Evolutionary conservation across 148 eudicot genomes (phyloP).

Genomic region (Amaranthus palmeri): DNA sequence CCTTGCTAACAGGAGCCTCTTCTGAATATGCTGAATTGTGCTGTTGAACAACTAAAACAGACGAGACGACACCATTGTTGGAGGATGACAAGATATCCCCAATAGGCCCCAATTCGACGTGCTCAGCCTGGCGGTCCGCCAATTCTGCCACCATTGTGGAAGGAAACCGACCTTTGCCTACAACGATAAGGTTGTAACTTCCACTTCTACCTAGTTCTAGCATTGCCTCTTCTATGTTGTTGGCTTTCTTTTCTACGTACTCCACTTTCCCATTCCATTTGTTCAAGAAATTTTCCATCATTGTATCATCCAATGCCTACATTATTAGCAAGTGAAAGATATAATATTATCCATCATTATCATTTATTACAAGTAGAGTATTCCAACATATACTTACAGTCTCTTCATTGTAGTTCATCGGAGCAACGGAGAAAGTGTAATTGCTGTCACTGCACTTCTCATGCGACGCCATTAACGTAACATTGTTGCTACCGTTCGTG

Average conservation of each 20-base stretch:
- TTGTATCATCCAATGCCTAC: slow-evolving; percentile 31
- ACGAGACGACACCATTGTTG: slow-evolving; percentile 28
- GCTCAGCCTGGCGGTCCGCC: slow-evolving; percentile 34
- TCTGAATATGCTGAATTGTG: slow-evolving; percentile 30
- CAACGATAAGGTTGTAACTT: slow-evolving; percentile 31
- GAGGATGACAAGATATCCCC: slow-evolving; percentile 41
- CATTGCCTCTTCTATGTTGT: slow-evolving; percentile 32
- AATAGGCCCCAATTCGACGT: slow-evolving; percentile 35
- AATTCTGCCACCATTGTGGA: slow-evolving; percentile 34
- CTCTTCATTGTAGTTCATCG: slow-evolving; percentile 29
- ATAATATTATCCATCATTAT: too few species aligned
- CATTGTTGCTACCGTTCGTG: neutral
- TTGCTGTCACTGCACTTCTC: slow-evolving; percentile 30
- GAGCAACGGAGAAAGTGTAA: slow-evolving; percentile 33
- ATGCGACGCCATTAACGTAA: slow-evolving; percentile 29
- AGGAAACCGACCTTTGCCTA: slow-evolving; percentile 48
- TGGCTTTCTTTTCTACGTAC: slow-evolving; percentile 17
- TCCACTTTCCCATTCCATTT: slow-evolving; percentile 31
- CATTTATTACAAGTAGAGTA: too few species aligned
- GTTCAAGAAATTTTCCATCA: slow-evolving; percentile 21
- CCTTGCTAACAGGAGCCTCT: slow-evolving; percentile 29
- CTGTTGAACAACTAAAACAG: slow-evolving; percentile 41
- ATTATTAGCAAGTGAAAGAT: neutral
- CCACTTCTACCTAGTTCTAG: slow-evolving; percentile 32
- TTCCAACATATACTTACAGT: slow-evolving; percentile 13